Percentiles rank a stretch among this genome's conserved stretches.
Evolutionary conservation across 352 stramenopile species (phyloP).

Genomic region (Phytophthora pluvialis): DNA sequence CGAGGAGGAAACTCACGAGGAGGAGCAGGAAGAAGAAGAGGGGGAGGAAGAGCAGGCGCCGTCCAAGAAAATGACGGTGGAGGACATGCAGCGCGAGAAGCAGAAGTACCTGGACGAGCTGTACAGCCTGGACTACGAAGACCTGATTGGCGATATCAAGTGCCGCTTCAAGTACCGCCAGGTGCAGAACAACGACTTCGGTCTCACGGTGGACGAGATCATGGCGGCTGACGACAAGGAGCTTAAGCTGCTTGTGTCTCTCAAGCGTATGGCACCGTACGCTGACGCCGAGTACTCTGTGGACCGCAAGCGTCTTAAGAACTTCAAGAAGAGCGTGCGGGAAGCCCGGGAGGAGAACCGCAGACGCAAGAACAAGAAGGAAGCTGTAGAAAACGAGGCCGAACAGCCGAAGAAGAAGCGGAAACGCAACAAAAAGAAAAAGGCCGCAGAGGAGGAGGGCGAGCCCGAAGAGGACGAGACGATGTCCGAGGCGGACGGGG

Average conservation of each 20-base stretch:
- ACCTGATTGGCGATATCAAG: constrained; percentile 97
- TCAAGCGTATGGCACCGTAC: constrained; percentile 98
- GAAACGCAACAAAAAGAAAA: constrained; percentile 77
- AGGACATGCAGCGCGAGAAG: constrained; percentile 83
- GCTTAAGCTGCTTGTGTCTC: constrained; percentile 96
- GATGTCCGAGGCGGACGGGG: constrained; percentile 6
- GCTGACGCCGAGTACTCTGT: constrained; percentile 82
- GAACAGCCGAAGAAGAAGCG: constrained; percentile 67
- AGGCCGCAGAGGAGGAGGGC: constrained; percentile 22
- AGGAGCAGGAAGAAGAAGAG: constrained; percentile 43
- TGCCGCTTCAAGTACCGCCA: constrained; percentile 98
- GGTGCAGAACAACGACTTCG: constrained; percentile 96
- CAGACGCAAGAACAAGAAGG: constrained; percentile 45
- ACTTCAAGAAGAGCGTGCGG: constrained; percentile 71
- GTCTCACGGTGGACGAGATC: constrained; percentile 97
- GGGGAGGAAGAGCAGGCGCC: constrained; percentile 48
- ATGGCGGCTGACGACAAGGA: constrained; percentile 96
- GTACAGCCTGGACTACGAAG: constrained; percentile 99
- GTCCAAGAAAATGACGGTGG: constrained; percentile 54
- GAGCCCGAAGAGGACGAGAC: constrained; percentile 27
- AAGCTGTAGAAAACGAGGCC: constrained; percentile 25
- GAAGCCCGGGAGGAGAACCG: constrained; percentile 43
- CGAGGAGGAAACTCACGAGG: constrained; percentile 39
- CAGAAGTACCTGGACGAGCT: constrained; percentile 96
- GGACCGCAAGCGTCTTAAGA: constrained; percentile 76